Percentiles rank a stretch among this genome's conserved stretches.
Conservation (phyloP, 2,329 filamentous ascomycete genomes). For the Sporothrix humicola region DNA sequence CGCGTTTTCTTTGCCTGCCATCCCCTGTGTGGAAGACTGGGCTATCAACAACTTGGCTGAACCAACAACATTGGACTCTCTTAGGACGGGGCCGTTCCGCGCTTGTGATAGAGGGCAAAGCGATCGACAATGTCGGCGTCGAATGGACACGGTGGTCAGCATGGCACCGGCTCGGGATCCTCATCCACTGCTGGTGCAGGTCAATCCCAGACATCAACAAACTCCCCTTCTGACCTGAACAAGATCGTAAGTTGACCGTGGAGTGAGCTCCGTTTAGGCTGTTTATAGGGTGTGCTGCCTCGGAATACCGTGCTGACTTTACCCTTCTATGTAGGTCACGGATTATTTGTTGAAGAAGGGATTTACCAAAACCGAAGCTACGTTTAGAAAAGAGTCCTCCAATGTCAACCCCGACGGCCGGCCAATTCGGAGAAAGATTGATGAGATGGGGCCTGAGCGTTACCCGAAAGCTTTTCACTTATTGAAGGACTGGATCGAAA, state of each 20-base stretch:
- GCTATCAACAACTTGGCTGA: no score
- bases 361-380: slow-evolving; percentile 89
- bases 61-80: no score
- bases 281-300: not conserved
- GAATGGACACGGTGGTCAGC: slow-evolving; percentile 35
- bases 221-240: slow-evolving; percentile 79
- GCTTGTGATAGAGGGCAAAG: not conserved
- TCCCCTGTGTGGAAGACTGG: no score
- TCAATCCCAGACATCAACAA: slow-evolving; percentile 42
- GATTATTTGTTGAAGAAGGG: slow-evolving; percentile 97
- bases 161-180: slow-evolving; percentile 35
- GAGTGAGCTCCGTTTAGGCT: not conserved
- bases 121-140: slow-evolving; percentile 35
- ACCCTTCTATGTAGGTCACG: slow-evolving; percentile 64
- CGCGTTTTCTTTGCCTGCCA: no score
- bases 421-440: slow-evolving; percentile 68
- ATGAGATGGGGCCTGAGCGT: slow-evolving; percentile 75
- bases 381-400: slow-evolving; percentile 87
- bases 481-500: slow-evolving; percentile 83
- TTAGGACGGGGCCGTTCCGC: not conserved
- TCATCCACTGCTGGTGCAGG: slow-evolving; percentile 37
- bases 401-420: slow-evolving; percentile 81
- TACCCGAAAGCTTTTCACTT: slow-evolving; percentile 77
- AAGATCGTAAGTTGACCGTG: slow-evolving; percentile 77
- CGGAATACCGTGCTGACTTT: slow-evolving; percentile 19